Evolutionary conservation across 148 eudicot species (phyloP), one percentile per base, ranked within the genome.

Genomic region (Rhododendron simsii): DNA sequence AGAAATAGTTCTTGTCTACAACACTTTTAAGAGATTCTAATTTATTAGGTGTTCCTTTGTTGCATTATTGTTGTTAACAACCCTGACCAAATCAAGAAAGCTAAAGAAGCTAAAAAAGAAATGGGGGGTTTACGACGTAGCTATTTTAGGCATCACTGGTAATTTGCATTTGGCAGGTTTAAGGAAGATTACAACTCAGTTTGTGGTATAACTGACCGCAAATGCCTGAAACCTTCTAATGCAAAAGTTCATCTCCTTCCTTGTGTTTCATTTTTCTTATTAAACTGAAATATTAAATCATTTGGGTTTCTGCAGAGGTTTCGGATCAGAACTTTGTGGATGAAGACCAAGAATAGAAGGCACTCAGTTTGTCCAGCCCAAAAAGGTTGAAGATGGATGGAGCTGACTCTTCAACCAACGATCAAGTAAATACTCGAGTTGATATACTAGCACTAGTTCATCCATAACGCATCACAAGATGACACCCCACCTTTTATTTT

Each of bases 301-400:
- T 71, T 79, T 30, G 55, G 39, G 21, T 76, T 55, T 67, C 53
- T 85, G 88, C 85, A 89, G 91, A 87, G 89, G 88, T 89, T 79
- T 82, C 86, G 5, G 91, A 85, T 45, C 89, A 89, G 45, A 89
- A 89, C 78, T 89, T 89, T 74, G 61, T 75, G 78, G 89, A 89
- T 73, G 91, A 83, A 53, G 83, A 78, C 45, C 20, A 12, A 23
- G 76, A 82, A 63, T 61, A 67, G 37, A 78, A 59, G 21, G 37
- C 83, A 51, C 80, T 50, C 80, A 63, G 28, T 33, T 30, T 39
- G 28, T 53, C 81, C 74, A 26, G 8, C 33, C 41, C 59, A 18
- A 89, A 89, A 89, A 83, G 85, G 79, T 33, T 63, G 73, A 89
- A 87, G 86, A 82, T 55, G 13, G 81, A 75, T 41, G 81, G 33